phyloP scores from a whole-genome alignment of 73 alveolate species.

The Breviolum minutum region DNA sequence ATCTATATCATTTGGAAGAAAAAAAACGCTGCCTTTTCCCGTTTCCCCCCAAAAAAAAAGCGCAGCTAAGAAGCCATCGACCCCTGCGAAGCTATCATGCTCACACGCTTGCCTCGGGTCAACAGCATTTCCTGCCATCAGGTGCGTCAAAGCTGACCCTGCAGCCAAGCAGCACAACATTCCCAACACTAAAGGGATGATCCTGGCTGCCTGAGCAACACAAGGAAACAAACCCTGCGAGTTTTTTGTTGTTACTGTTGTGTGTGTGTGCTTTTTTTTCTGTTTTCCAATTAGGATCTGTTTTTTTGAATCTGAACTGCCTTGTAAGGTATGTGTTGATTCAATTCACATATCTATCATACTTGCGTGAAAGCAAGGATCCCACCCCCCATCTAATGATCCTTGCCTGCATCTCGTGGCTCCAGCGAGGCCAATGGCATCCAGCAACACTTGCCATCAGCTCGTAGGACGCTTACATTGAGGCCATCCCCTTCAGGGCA shows the following conservation, averaged over 20 bases:
- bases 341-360: no score
- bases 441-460: conserved; percentile 14
- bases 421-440: conserved; percentile 40
- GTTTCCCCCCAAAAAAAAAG: no score
- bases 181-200: conserved; percentile 1
- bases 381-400: background rate
- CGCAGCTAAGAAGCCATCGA: conserved; percentile 22
- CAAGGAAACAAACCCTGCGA: background rate
- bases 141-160: background rate
- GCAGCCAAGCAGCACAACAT: conserved; percentile 8
- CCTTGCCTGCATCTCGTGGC: background rate
- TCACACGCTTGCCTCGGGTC: background rate
- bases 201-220: background rate
- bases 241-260: no score
- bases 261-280: no score
- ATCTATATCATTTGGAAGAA: no score
- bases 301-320: no score
- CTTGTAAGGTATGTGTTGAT: no score
- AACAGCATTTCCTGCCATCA: background rate
- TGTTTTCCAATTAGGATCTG: no score
- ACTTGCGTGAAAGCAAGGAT: background rate
- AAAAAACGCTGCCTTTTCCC: no score
- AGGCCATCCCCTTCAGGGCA: background rate
- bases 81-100: conserved; percentile 26
- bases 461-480: conserved; percentile 19